These are phyloP conservation scores for Plenodomus tracheiphilus DNA, from an alignment of 2,329 filamentous ascomycete genomes.

Conservation along the genomic window DNA sequence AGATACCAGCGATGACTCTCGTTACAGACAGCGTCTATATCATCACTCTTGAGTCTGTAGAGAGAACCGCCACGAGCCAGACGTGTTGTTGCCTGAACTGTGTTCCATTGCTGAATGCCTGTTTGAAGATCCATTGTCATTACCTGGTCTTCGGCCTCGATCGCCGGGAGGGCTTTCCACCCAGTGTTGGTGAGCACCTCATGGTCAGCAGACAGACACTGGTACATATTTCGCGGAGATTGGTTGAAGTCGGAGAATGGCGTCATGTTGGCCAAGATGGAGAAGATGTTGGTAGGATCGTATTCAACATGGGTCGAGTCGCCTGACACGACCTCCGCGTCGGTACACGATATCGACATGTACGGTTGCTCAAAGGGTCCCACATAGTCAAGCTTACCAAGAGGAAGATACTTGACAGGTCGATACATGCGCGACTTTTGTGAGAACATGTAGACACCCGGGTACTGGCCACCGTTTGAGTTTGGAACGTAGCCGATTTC, in stretches of 20 bases:
- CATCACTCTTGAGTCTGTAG: constrained; percentile 6
- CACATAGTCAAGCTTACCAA: constrained; percentile 84
- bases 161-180: constrained; percentile 2
- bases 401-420: constrained; percentile 87
- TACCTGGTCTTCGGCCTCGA: constrained; percentile 6
- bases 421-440: constrained; percentile 82
- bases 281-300: constrained; percentile 93
- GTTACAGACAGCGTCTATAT: constrained; percentile 5
- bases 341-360: constrained; percentile 95
- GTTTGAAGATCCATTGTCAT: constrained; percentile 6
- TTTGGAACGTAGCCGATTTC: constrained; percentile 91
- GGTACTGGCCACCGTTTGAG: constrained; percentile 90
- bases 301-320: constrained; percentile 92
- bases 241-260: constrained; percentile 99
- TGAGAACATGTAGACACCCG: constrained; percentile 92
- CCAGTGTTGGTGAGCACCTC: neutral
- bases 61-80: constrained; percentile 4
- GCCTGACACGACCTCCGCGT: constrained; percentile 83
- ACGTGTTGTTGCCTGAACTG: constrained; percentile 6
- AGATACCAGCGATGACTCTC: constrained; percentile 6
- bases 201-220: constrained; percentile 4
- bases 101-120: constrained; percentile 6
- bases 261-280: constrained; percentile 97
- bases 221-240: constrained; percentile 98
- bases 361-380: constrained; percentile 96